phyloP scores from a whole-genome alignment of 768 basidiomycete species.

The Suillus fuscotomentosus region DNA sequence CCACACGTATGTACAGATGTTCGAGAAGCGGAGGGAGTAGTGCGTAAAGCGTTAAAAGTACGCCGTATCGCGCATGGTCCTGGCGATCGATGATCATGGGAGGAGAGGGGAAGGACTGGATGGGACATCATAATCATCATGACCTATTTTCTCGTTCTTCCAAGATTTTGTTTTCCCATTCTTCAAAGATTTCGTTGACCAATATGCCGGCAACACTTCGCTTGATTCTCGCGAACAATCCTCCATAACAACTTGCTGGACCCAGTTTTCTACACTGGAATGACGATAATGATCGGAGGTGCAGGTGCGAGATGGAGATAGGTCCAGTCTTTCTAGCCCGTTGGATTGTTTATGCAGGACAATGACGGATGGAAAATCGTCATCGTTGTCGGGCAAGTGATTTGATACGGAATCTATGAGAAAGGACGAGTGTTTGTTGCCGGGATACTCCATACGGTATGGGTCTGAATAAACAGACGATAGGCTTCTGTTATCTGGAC shows the following conservation, averaged over 20 bases:
- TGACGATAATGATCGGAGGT: background rate
- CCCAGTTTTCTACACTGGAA: slow-evolving; percentile 1
- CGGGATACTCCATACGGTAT: background rate
- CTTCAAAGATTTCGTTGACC: slow-evolving; percentile 5
- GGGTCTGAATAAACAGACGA: background rate
- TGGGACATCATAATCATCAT: background rate
- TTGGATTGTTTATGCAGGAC: background rate
- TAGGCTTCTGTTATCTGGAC: background rate
- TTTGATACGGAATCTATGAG: background rate
- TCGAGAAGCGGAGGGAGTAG: background rate
- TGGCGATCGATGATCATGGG: background rate
- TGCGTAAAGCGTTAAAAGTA: background rate
- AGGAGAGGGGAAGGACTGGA: background rate
- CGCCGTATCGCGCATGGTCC: background rate
- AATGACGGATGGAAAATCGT: background rate
- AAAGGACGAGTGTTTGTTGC: background rate
- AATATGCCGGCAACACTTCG: slow-evolving; percentile 4
- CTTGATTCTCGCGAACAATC: background rate
- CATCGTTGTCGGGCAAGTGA: background rate
- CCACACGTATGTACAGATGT: background rate
- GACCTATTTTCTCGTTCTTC: background rate
- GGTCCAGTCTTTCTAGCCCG: background rate
- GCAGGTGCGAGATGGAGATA: background rate
- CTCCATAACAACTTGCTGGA: slow-evolving; percentile 1
- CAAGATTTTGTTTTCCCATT: background rate